These are phyloP conservation scores for Lotus japonicus DNA, from an alignment of 306 rosid genomes.

Conservation along the genomic window DNA sequence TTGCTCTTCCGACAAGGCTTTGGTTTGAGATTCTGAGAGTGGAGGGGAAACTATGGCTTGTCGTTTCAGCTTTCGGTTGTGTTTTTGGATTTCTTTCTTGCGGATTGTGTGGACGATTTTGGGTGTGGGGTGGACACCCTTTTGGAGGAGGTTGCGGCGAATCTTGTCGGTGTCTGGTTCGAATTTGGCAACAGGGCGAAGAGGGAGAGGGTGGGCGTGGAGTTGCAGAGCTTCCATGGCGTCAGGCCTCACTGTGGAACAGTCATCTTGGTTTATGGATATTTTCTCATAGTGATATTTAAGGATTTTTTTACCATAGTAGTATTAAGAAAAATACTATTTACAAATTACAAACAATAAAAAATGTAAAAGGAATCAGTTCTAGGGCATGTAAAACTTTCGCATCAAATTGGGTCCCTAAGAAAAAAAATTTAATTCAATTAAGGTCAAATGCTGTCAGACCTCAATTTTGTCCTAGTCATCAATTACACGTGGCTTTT, in stretches of 20 bases:
- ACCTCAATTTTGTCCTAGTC: too few relatives aligned
- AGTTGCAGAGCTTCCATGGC: slow-evolving; percentile 59
- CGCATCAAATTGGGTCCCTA: too few relatives aligned
- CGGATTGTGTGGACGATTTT: slow-evolving; percentile 75
- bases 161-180: slow-evolving; percentile 59
- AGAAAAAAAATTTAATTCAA: too few relatives aligned
- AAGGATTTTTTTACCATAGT: too few relatives aligned
- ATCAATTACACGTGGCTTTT: too few relatives aligned
- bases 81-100: slow-evolving; percentile 74
- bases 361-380: too few relatives aligned
- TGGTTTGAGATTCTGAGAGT: slow-evolving; percentile 38
- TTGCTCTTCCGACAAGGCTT: slow-evolving; percentile 40
- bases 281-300: too few relatives aligned
- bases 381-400: too few relatives aligned
- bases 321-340: too few relatives aligned
- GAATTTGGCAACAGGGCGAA: slow-evolving; percentile 34
- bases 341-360: too few relatives aligned
- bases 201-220: slow-evolving; percentile 9
- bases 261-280: too few relatives aligned
- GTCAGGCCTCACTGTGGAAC: not conserved
- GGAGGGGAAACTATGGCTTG: slow-evolving; percentile 20
- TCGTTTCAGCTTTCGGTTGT: slow-evolving; percentile 55
- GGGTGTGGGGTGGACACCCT: slow-evolving; percentile 62
- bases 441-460: too few relatives aligned
- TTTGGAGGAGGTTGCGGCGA: slow-evolving; percentile 44